Evolutionary conservation across 1,139 yeast genomes (phyloP).

Genomic region (Yamadazyma mexicana): DNA sequence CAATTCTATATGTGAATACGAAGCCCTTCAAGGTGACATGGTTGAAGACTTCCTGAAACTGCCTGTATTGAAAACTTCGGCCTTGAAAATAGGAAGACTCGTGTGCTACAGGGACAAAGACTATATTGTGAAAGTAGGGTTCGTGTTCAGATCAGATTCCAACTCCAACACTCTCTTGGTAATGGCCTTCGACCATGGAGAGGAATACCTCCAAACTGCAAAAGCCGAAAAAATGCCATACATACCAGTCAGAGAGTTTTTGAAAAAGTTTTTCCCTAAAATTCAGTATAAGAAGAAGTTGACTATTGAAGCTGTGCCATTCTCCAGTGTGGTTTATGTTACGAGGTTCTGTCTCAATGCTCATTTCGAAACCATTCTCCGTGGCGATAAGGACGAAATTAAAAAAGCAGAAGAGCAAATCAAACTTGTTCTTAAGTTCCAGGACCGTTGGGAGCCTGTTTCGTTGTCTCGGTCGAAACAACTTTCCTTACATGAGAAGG

Average conservation of each 20-base stretch:
- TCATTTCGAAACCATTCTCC: constrained; percentile 43
- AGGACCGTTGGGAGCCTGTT: constrained; percentile 47
- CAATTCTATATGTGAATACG: constrained; percentile 45
- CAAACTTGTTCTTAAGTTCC: constrained; percentile 35
- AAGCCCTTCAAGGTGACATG: constrained; percentile 42
- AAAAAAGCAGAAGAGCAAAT: constrained; percentile 44
- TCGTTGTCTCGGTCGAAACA: constrained; percentile 46
- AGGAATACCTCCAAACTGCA: constrained; percentile 29
- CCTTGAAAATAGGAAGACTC: constrained; percentile 60
- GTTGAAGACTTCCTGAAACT: constrained; percentile 48
- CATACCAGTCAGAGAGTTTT: constrained; percentile 37
- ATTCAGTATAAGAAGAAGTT: constrained; percentile 34
- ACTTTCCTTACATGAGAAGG: constrained; percentile 52
- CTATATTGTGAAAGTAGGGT: constrained; percentile 50
- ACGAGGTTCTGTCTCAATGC: constrained; percentile 45
- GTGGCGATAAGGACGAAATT: constrained; percentile 43
- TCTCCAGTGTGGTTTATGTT: constrained; percentile 50
- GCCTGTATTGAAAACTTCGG: constrained; percentile 42
- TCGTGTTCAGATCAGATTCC: constrained; percentile 45
- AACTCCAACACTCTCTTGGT: constrained; percentile 30
- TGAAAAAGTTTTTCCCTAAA: constrained; percentile 26
- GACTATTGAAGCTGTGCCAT: constrained; percentile 46
- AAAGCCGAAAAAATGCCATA: constrained; percentile 48
- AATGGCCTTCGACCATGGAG: constrained; percentile 48
- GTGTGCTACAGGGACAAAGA: constrained; percentile 55